Percentiles rank a stretch among this genome's conserved stretches.
Conservation (phyloP, 768 basidiomycete species). For the Naganishia friedmannii region DNA sequence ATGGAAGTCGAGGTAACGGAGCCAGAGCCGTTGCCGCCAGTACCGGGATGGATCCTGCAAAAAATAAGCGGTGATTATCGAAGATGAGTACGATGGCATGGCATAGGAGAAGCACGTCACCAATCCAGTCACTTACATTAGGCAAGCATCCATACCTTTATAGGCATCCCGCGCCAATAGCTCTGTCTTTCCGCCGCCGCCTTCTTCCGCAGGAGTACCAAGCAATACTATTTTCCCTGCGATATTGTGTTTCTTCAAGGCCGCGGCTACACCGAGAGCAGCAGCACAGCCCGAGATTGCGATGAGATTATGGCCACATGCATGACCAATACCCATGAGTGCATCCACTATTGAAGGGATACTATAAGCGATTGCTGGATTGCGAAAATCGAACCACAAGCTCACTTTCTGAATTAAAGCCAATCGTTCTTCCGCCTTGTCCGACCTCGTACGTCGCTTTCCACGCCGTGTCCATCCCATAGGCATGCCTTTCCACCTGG, state of each 20-base stretch:
- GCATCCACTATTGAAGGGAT: conserved; percentile 47
- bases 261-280: conserved; percentile 31
- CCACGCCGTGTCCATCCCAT: conserved; percentile 36
- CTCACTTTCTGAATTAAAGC: conserved; percentile 35
- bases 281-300: conserved; percentile 35
- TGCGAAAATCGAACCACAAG: too few relatives aligned
- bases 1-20: conserved; percentile 23
- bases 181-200: conserved; percentile 37
- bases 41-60: conserved; percentile 32
- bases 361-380: not conserved
- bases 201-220: conserved; percentile 38
- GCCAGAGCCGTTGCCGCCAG: conserved; percentile 15
- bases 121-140: conserved; percentile 31
- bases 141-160: conserved; percentile 40
- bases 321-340: conserved; percentile 59
- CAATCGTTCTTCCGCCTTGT: conserved; percentile 33
- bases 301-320: conserved; percentile 37
- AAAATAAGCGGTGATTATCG: not conserved
- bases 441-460: conserved; percentile 35
- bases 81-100: too few relatives aligned
- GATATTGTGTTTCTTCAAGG: conserved; percentile 30
- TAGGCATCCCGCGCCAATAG: conserved; percentile 33
- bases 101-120: too few relatives aligned
- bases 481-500: conserved; percentile 31
- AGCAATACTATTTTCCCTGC: conserved; percentile 34